phyloP scores from a whole-genome alignment of 768 basidiomycete genomes.

The Tephrocybe sp. region DNA sequence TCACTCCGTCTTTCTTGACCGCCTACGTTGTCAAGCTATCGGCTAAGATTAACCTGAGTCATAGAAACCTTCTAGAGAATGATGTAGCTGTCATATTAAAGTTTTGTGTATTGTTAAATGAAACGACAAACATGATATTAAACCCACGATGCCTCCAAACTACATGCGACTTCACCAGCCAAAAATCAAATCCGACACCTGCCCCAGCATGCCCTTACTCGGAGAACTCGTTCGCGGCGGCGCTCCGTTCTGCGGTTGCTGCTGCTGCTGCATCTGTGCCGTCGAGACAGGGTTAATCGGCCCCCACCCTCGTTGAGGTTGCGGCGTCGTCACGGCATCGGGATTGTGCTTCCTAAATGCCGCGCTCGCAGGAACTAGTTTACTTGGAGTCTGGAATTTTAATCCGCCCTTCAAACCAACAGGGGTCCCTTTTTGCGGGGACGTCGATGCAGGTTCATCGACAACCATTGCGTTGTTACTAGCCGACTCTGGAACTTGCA shows the following conservation, averaged over 20 bases:
- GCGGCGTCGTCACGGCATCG: conserved; percentile 24
- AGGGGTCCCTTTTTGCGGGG: conserved; percentile 15
- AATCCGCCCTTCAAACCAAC: conserved; percentile 29
- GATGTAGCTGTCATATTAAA: too few species aligned
- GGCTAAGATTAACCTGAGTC: too few species aligned
- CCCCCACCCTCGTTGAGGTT: conserved; percentile 23
- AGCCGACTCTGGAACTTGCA: conserved; percentile 21
- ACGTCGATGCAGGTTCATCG: conserved; percentile 34
- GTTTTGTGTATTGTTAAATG: too few species aligned
- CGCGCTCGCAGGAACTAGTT: conserved; percentile 68
- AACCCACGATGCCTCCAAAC: background rate
- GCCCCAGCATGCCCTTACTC: conserved; percentile 64
- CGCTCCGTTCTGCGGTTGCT: conserved; percentile 7
- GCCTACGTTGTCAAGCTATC: too few species aligned
- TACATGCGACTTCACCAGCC: conserved; percentile 65
- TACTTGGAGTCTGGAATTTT: conserved; percentile 68
- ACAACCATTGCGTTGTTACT: conserved; percentile 44
- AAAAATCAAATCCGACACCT: conserved; percentile 79
- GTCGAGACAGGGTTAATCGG: conserved; percentile 14
- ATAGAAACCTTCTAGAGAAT: too few species aligned
- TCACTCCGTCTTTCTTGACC: too few species aligned
- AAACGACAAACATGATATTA: too few species aligned
- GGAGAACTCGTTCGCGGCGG: conserved; percentile 28
- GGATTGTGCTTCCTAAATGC: conserved; percentile 59
- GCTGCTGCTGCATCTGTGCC: conserved; percentile 6